A percentile compares a stretch with the other conserved stretches of the same genome.
Conservation (phyloP, 352 stramenopile species). For the Phytophthora meadii region DNA sequence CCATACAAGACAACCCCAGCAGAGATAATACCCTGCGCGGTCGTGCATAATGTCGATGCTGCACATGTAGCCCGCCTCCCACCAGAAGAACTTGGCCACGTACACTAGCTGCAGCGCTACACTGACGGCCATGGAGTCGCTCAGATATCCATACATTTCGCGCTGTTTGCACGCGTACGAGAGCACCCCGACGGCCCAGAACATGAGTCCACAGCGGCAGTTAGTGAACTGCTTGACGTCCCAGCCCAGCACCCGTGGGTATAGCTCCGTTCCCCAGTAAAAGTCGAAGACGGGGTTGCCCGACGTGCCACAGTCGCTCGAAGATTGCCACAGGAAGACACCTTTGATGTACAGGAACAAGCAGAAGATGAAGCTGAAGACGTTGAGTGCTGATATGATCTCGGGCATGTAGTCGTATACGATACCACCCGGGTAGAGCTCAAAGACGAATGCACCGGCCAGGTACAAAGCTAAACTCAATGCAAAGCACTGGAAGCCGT, state of each 20-base stretch:
- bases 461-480: slow-evolving; percentile 87
- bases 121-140: slow-evolving; percentile 90
- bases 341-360: slow-evolving; percentile 94
- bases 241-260: slow-evolving; percentile 92
- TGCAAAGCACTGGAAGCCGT: slow-evolving; percentile 93
- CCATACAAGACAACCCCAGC: slow-evolving; percentile 98
- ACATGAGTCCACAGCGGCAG: slow-evolving; percentile 97
- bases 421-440: slow-evolving; percentile 70
- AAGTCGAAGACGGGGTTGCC: slow-evolving; percentile 96
- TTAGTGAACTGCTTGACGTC: slow-evolving; percentile 99
- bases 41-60: slow-evolving; percentile 98
- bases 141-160: slow-evolving; percentile 75
- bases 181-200: slow-evolving; percentile 93
- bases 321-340: slow-evolving; percentile 82
- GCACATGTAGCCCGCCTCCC: slow-evolving; percentile 97
- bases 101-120: slow-evolving; percentile 94
- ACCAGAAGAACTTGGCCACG: slow-evolving; percentile 98
- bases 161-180: slow-evolving; percentile 93
- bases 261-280: slow-evolving; percentile 98
- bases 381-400: slow-evolving; percentile 93
- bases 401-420: slow-evolving; percentile 91
- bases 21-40: slow-evolving; percentile 95
- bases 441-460: slow-evolving; percentile 51
- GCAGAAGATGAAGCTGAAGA: slow-evolving; percentile 96
- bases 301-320: slow-evolving; percentile 91